phyloP scores from a whole-genome alignment of 306 rosid species.

The barrel medic (Medicago truncatula) region DNA sequence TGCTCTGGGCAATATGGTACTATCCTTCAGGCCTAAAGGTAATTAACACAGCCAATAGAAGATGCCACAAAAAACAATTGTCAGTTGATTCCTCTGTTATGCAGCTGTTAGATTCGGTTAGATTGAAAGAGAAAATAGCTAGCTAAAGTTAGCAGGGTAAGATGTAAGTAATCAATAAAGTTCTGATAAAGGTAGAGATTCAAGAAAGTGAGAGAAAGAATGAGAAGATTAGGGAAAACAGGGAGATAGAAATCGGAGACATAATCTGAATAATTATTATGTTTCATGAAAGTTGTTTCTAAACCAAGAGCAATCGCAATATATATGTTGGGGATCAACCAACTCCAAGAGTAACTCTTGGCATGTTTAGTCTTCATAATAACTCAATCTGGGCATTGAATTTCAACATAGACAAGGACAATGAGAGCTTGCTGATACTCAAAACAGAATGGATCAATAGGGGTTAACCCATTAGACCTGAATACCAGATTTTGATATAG shows the following conservation, averaged over 20 bases:
- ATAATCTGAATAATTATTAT: background rate
- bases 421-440: background rate
- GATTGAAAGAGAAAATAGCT: background rate
- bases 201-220: background rate
- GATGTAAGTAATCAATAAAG: background rate
- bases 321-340: background rate
- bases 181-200: background rate
- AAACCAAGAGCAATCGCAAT: background rate
- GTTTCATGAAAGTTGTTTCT: background rate
- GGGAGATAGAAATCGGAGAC: background rate
- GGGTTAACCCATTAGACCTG: background rate
- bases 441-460: background rate
- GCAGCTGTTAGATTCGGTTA: background rate
- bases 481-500: background rate
- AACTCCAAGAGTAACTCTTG: background rate
- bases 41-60: background rate
- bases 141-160: background rate
- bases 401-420: background rate
- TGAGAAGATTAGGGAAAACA: background rate
- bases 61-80: conserved; percentile 1
- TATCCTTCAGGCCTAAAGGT: background rate
- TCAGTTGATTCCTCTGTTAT: background rate
- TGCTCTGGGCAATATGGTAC: background rate
- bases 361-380: background rate
- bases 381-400: background rate